phyloP scores from a whole-genome alignment of 2,329 filamentous ascomycete genomes.

The Aureobasidium pullulans region DNA sequence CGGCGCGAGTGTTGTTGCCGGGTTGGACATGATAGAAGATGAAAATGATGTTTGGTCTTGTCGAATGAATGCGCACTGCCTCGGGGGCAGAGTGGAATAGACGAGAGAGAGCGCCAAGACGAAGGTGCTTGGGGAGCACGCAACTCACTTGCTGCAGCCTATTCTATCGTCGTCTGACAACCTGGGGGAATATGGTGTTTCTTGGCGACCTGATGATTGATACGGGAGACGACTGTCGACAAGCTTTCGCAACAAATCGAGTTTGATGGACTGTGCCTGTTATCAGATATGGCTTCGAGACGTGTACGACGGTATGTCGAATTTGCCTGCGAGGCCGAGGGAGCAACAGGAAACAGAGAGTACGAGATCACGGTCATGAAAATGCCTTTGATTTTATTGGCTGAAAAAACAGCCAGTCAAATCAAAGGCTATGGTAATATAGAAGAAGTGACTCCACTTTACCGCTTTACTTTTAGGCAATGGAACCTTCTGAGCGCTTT shows the following conservation, averaged over 20 bases:
- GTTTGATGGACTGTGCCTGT: background rate
- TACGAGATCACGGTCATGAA: slow-evolving; percentile 9
- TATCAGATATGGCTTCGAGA: background rate
- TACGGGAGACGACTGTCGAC: background rate
- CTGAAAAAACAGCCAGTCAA: too few relatives aligned
- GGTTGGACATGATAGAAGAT: background rate
- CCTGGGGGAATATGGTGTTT: background rate
- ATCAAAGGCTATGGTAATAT: too few relatives aligned
- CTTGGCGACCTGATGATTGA: background rate
- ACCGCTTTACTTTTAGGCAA: slow-evolving; percentile 2
- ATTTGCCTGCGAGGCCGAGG: slow-evolving; percentile 1
- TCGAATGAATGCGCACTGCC: background rate
- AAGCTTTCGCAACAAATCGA: background rate
- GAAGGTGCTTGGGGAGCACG: background rate
- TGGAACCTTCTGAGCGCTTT: slow-evolving; percentile 6
- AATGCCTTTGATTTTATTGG: background rate
- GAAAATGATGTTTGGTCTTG: background rate
- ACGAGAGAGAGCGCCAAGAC: background rate
- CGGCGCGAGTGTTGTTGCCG: background rate
- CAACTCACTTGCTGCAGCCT: background rate
- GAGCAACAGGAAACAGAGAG: background rate
- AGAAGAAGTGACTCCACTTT: background rate
- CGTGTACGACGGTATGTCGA: background rate
- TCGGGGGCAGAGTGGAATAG: background rate
- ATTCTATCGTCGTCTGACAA: background rate